phyloP scores from a whole-genome alignment of 208 protist genomes.

The Lotmaria passim region DNA sequence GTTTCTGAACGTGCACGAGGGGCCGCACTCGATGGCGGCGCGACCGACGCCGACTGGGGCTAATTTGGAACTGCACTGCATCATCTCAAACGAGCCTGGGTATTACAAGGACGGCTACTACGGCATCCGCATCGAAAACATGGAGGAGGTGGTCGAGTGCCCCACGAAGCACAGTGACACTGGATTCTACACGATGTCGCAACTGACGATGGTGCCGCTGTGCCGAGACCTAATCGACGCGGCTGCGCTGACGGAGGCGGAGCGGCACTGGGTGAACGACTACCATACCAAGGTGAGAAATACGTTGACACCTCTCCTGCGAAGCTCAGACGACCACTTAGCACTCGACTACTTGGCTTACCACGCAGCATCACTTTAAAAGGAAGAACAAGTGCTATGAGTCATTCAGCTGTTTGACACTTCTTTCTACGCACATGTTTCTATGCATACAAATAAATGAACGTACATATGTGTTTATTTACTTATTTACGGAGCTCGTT shows the following conservation, averaged over 20 bases:
- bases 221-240: constrained; percentile 91
- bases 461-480: no score
- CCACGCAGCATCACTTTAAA: constrained; percentile 62
- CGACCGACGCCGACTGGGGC: constrained; percentile 59
- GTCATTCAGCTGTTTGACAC: no score
- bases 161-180: constrained; percentile 57
- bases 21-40: constrained; percentile 79
- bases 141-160: constrained; percentile 87
- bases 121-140: constrained; percentile 98
- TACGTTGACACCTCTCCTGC: constrained; percentile 53
- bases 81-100: constrained; percentile 95
- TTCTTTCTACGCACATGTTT: no score
- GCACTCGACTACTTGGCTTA: constrained; percentile 75
- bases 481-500: no score
- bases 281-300: constrained; percentile 74
- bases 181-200: constrained; percentile 77
- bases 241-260: constrained; percentile 68
- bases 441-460: no score
- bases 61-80: constrained; percentile 58
- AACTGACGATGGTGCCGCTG: constrained; percentile 91
- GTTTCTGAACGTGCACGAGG: constrained; percentile 97
- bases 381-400: no score
- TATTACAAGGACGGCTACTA: constrained; percentile 98
- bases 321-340: constrained; percentile 46
- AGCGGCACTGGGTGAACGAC: constrained; percentile 72